Conservation (phyloP, 768 basidiomycete genomes). For the Gymnopilus junonius region DNA sequence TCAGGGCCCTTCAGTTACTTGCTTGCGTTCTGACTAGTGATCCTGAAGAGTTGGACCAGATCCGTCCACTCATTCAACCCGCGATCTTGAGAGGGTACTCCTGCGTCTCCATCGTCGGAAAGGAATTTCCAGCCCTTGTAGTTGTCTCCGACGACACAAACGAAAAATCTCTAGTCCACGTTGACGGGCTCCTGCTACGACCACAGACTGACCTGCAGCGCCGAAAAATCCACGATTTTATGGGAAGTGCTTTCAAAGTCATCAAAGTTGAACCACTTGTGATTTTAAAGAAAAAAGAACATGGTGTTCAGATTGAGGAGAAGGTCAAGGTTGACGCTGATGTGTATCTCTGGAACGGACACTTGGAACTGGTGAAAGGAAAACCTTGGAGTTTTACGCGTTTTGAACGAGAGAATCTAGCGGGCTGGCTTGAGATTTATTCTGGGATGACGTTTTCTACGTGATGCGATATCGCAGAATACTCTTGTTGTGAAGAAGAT, state of each 20-base stretch:
- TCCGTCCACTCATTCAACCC: not conserved
- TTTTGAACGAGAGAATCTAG: not conserved
- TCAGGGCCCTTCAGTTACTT: not conserved
- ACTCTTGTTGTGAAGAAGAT: not conserved
- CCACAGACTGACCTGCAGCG: not conserved
- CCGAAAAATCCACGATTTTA: not conserved
- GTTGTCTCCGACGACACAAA: no score
- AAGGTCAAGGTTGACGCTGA: not conserved
- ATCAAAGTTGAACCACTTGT: no score
- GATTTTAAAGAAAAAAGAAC: no score
- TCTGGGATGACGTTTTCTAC: not conserved
- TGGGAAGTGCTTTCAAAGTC: not conserved
- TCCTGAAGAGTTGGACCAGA: not conserved
- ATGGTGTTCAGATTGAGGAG: not conserved
- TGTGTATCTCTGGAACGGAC: not conserved
- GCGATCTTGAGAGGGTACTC: not conserved
- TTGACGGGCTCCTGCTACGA: not conserved
- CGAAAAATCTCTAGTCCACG: not conserved
- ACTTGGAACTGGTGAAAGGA: not conserved
- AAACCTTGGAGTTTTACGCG: not conserved
- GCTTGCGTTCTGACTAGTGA: not conserved
- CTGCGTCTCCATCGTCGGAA: not conserved
- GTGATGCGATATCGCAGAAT: not conserved
- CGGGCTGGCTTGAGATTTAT: not conserved
- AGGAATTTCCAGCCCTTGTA: not conserved